A percentile compares a stretch with the other conserved stretches of the same genome.
Conservation (phyloP, 331 rosid genomes). For the Phaseolus coccineus region DNA sequence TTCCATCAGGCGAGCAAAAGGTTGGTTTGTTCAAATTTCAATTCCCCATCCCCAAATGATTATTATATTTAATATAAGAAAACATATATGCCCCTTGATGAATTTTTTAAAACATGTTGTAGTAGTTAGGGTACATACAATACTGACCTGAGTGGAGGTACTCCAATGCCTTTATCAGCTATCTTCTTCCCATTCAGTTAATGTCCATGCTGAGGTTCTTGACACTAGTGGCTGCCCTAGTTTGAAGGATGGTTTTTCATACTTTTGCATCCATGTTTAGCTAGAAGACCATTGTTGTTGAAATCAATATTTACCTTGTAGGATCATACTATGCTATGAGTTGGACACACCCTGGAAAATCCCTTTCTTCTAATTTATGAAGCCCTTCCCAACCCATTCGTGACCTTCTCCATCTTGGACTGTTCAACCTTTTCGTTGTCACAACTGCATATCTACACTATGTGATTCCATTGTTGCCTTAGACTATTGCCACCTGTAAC, state of each 20-base stretch:
- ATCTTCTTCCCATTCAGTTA: not conserved
- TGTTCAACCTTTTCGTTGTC: not conserved
- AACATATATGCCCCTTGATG: conserved; percentile 7
- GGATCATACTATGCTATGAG: not conserved
- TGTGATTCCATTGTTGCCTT: not conserved
- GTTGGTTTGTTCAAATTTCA: conserved; percentile 52
- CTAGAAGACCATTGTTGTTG: not conserved
- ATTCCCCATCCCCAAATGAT: not conserved
- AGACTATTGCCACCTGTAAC: not conserved
- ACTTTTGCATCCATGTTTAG: conserved; percentile 26
- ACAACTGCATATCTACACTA: not conserved
- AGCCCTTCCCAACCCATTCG: not conserved
- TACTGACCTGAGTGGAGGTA: conserved; percentile 18
- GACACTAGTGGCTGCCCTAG: conserved; percentile 23
- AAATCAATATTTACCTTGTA: not conserved
- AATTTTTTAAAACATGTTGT: conserved; percentile 11
- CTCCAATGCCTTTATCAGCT: not conserved
- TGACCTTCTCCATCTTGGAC: not conserved
- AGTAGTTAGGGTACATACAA: not conserved
- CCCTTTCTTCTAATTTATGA: not conserved
- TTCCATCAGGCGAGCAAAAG: conserved; percentile 72
- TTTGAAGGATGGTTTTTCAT: not conserved
- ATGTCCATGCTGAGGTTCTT: conserved; percentile 24
- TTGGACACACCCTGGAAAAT: not conserved
- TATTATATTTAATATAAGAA: conserved; percentile 1